Base-by-base conservation (phyloP, 2,329 filamentous ascomycete genomes). In the Fusarium verticillioides region DNA sequence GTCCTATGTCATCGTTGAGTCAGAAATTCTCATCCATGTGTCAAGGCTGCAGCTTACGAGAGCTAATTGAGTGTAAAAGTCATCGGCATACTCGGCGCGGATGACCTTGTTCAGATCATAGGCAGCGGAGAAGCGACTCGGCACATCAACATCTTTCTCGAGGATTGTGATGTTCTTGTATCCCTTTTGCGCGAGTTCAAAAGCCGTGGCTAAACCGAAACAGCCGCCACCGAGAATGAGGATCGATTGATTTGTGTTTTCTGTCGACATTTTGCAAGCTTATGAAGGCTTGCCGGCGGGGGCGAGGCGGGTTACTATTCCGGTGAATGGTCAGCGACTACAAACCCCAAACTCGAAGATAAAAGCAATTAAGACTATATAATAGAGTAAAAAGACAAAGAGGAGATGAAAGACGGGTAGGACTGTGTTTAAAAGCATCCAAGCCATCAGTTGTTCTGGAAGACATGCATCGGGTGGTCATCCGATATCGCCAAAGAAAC, bases 61-160 rank as follows among this genome's bases (percentile, higher is more conserved):
- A 1, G 70, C 60, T 0, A 72, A n/a, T 11, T 66, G 70, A 0
- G 70, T 72, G 9, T 72, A 72, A 3, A 72, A 72, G 18, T 42
- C 50, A 37, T 72, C 70, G 0, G 70, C 70, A 2, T 72, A 72
- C 21, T 72, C 70, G 7, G 70, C 70, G 0, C 70, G 70, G 1
- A 72, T 72, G 56, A 72, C 70, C 28, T 72, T 72, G 56, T 72
- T 72, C 0, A 72, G 60, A 46, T 72, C 70, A 36, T 72, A 66
- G 1, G 70, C 70, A 18, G 70, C 70, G 0, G 70, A 72, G 11
- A 72, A 72, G 11, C 70, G 65, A 30, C 70, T 72, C 0, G 70
- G 70, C 0, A 72, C 60, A 5, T 70, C 60, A 1, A 62, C 42
- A 2, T 70, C 70, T 12, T 72, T 72, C 30, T 72, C 70, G 1